Conservation (phyloP, 768 basidiomycete genomes). For the Pulveroboletus sp. region DNA sequence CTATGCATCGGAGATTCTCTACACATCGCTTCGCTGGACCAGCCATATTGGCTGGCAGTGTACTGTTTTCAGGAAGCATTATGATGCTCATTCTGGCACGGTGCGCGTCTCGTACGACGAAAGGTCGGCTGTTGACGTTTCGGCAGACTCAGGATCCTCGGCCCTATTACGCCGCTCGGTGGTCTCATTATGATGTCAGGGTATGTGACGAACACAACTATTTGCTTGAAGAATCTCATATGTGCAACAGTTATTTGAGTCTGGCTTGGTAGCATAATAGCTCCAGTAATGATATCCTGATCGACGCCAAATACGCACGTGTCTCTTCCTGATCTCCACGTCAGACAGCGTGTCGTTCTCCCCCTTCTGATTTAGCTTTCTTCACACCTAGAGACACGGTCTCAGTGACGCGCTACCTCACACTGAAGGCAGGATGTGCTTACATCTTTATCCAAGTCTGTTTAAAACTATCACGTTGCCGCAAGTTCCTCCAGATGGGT, state of each 20-base stretch:
- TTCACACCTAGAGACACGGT: too few species aligned
- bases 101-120: conserved; percentile 24
- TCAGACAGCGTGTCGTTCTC: too few species aligned
- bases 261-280: conserved; percentile 26
- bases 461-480: too few species aligned
- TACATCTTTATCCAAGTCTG: too few species aligned
- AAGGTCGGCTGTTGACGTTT: conserved; percentile 2
- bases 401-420: too few species aligned
- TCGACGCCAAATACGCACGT: too few species aligned
- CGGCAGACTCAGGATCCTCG: conserved; percentile 47
- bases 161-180: conserved; percentile 67
- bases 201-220: conserved; percentile 36
- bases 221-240: conserved; percentile 6
- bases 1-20: conserved; percentile 60
- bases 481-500: too few species aligned
- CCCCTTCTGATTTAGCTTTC: too few species aligned
- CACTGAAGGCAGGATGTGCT: too few species aligned
- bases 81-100: conserved; percentile 50
- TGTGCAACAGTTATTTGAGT: conserved; percentile 45
- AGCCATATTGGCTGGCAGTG: conserved; percentile 55
- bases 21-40: conserved; percentile 64
- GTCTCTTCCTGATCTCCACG: too few species aligned
- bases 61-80: conserved; percentile 65
- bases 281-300: too few species aligned
- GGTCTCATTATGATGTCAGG: conserved; percentile 65